phyloP scores from a whole-genome alignment of 129 eudicot genomes.

The Cynara cardunculus region DNA sequence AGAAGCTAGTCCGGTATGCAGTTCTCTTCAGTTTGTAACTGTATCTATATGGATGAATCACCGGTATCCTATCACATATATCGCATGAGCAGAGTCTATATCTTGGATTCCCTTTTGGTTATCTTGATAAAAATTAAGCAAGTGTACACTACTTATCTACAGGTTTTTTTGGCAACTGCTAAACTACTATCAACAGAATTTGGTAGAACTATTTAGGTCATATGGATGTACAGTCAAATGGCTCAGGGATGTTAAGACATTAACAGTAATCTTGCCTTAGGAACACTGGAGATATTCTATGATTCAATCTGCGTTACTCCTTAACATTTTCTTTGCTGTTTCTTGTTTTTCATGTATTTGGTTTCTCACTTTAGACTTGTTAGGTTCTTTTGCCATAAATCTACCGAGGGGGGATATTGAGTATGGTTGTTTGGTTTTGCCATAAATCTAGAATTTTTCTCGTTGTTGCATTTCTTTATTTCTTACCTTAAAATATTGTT shows the following conservation, averaged over 20 bases:
- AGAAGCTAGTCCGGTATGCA: conserved; percentile 68
- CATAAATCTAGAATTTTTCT: background rate
- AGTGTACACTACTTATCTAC: background rate
- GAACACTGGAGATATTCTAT: background rate
- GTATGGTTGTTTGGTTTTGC: background rate
- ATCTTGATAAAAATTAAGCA: background rate
- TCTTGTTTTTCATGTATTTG: background rate
- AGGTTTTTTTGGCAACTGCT: background rate
- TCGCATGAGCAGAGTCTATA: background rate
- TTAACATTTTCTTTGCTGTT: background rate
- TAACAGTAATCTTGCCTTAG: background rate
- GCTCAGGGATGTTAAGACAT: background rate
- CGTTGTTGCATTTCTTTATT: background rate
- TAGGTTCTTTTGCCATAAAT: background rate
- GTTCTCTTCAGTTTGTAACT: conserved; percentile 9
- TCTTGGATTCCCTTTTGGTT: background rate
- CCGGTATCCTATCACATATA: background rate
- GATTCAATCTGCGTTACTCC: background rate
- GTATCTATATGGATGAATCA: background rate
- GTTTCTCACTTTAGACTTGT: background rate
- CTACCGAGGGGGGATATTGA: background rate
- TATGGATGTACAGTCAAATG: background rate
- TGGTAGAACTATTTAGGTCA: background rate
- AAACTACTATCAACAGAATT: background rate
- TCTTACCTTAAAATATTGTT: background rate